Conservation (phyloP, 2,329 filamentous ascomycete genomes). For the Decorospora gaudefroyi region DNA sequence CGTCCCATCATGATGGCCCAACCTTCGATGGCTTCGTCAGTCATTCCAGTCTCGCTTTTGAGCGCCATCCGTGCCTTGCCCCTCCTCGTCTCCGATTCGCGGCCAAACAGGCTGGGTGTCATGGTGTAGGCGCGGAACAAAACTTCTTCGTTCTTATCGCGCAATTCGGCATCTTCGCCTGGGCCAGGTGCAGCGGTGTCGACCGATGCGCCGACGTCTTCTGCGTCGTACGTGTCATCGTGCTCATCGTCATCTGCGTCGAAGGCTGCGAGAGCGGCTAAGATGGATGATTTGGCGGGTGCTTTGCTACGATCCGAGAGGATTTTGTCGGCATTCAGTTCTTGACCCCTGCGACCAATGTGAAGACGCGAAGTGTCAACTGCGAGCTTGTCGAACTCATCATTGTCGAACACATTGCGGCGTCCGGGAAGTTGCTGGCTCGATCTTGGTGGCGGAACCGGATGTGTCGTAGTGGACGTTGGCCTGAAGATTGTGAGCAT, state of each 20-base stretch:
- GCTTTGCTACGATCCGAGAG: constrained; percentile 67
- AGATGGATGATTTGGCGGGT: constrained; percentile 80
- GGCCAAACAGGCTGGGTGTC: constrained; percentile 67
- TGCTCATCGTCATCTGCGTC: constrained; percentile 95
- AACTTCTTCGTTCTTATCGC: constrained; percentile 66
- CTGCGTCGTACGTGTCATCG: constrained; percentile 94
- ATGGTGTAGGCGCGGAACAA: constrained; percentile 74
- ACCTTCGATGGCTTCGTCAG: constrained; percentile 90
- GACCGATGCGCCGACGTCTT: constrained; percentile 87
- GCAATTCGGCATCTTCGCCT: constrained; percentile 61
- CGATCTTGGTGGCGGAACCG: constrained; percentile 60
- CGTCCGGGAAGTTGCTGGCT: constrained; percentile 63
- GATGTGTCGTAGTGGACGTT: constrained; percentile 19
- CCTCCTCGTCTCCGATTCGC: constrained; percentile 71
- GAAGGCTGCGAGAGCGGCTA: constrained; percentile 85
- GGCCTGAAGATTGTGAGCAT: constrained; percentile 29
- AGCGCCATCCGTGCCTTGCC: constrained; percentile 65
- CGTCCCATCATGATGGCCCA: constrained; percentile 86
- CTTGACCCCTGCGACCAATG: constrained; percentile 71
- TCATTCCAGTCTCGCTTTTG: constrained; percentile 80
- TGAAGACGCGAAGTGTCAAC: constrained; percentile 71
- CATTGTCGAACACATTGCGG: constrained; percentile 74
- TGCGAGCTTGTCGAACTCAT: constrained; percentile 72
- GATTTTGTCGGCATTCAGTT: constrained; percentile 71
- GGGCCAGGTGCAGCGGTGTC: constrained; percentile 61